Evolutionary conservation across 1,284 basidiomycete species (phyloP), one percentile per base, ranked within the genome.

Genomic region (Naganishia cerealis): DNA sequence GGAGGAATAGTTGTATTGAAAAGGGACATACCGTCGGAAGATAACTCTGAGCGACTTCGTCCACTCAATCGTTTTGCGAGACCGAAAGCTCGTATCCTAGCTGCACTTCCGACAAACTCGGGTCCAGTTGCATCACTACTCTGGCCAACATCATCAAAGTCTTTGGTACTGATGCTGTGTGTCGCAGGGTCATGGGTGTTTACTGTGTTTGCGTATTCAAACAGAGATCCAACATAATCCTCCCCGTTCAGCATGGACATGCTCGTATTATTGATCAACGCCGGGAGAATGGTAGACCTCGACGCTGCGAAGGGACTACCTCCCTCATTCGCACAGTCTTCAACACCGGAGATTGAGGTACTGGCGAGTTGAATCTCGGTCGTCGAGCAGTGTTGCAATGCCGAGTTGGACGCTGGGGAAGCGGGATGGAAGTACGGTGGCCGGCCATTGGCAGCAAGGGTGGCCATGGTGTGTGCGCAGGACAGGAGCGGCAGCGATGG

Each of bases 281-380:
- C 57, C 16, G 57, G 57, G 16, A 59, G 18, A 16, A 59, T 59
- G 26, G 57, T 36, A 0, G 57, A 59, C 4, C 46, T 16, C 33
- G 43, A 29, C 7, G 38, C 38, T 26, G 29, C 8, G 7, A 24
- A 50, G 24, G 7, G 46, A 2, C 9, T 18, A 13, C n/a, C 21
- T 21, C 36, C 18, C 1, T 26, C 18, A 33, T 38, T 12, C 15
- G 38, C n/a, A 24, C 29, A 33, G 13, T 33, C 61, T 15, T 53
- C 61, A 1, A 63, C 29, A 38, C 61, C 61, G 36, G 61, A 29
- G 36, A 63, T 54, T 16, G 61, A 63, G 39, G 61, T 63, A 40
- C 61, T 63, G 16, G 61, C 61, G 24, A 63, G 61, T 29, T 63
- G 61, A 18, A 63, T 63, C 16, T 63, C 61, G 36, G 38, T 63